These are phyloP conservation scores for Camellia japonica DNA, from an alignment of 148 eudicot species.

Conservation along the genomic window DNA sequence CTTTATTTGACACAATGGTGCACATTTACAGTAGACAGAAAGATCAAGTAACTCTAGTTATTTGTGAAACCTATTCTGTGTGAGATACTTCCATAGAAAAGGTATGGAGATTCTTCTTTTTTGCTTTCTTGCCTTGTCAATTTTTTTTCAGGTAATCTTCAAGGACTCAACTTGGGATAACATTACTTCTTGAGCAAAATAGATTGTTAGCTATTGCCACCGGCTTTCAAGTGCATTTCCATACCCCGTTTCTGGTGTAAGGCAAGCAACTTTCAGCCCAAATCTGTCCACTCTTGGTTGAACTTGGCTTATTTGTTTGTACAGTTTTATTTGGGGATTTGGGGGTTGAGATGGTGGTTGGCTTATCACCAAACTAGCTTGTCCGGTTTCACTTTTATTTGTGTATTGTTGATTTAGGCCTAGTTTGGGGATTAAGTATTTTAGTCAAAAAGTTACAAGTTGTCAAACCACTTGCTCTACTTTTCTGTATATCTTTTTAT, in stretches of 20 bases:
- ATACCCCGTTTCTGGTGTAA: background rate
- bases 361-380: slow-evolving; percentile 16
- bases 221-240: background rate
- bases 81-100: background rate
- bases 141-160: background rate
- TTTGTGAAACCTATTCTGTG: background rate
- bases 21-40: slow-evolving; percentile 5
- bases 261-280: background rate
- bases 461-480: too few relatives aligned
- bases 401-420: background rate
- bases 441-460: too few relatives aligned
- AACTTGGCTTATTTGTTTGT: background rate
- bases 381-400: background rate
- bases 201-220: background rate
- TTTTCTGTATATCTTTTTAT: too few relatives aligned
- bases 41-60: background rate
- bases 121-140: background rate
- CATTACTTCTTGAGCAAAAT: background rate
- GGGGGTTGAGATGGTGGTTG: slow-evolving; percentile 16
- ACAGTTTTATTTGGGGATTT: background rate
- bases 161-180: background rate
- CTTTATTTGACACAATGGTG: background rate
- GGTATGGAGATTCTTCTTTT: background rate
- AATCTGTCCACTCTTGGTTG: background rate
- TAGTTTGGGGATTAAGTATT: too few relatives aligned